Evolutionary conservation across 2,329 filamentous ascomycete genomes (phyloP), one percentile per base, ranked within the genome.

Genomic region (Sporothrix sp.): DNA sequence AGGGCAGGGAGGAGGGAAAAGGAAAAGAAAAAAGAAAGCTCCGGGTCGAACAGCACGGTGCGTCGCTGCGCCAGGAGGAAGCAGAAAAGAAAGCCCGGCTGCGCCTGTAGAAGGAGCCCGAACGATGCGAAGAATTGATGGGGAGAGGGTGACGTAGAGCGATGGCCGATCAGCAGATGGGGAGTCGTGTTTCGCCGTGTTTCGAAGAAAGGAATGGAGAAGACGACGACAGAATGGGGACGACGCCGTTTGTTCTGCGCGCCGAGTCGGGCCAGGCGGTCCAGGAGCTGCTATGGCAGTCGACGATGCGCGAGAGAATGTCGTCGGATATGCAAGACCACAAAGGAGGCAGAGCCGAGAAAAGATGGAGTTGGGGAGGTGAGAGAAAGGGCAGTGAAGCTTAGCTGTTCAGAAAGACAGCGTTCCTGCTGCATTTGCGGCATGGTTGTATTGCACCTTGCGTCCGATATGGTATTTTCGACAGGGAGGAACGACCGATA

Each of bases 351-450:
- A 28, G 5, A 28, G n/a, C n/a, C n/a, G n/a, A n/a, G n/a, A n/a
- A n/a, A 28, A 28, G 25, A 10, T 28, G 6, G 20, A n/a, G 43
- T 16, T 25, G 8, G 43, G 25, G 35, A 14, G 13, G 20, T 45
- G 30, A 45, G 49, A 23, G 40, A 27, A 47, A 32, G 25, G 20
- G 37, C 44, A 38, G 25, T 27, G 43, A 30, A 38, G 45, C 45
- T 38, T 38, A 48, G 45, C 45, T 48, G 45, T 28, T 21, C 35
- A 48, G 36, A 33, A 39, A 46, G 11, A 42, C 27, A 35, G 28
- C 43, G 28, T 38, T 30, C 18, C 33, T 13, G 28, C 33, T 35
- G 42, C 42, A 32, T 44, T 32, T n/a, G n/a, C n/a, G n/a, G n/a
- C n/a, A n/a, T n/a, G n/a, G n/a, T n/a, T n/a, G n/a, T n/a, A n/a